These are phyloP conservation scores for Aleurites moluccanus DNA, from an alignment of 441 rosid species.

Conservation along the genomic window DNA sequence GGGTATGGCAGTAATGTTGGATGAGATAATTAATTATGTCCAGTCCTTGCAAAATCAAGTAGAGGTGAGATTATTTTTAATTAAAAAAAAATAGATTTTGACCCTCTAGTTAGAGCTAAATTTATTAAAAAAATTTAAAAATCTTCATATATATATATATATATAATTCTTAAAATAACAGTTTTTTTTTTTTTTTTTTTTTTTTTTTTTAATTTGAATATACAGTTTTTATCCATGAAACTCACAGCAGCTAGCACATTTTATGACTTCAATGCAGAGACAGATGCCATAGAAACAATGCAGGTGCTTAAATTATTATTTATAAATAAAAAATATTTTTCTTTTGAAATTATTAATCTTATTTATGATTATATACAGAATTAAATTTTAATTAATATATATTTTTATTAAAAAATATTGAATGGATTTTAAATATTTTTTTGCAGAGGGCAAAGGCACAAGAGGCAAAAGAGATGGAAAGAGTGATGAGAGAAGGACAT, in stretches of 20 bases:
- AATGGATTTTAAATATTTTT: neutral
- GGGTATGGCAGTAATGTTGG: constrained; percentile 88
- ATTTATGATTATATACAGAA: too few relatives aligned
- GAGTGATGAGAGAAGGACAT: constrained; percentile 49
- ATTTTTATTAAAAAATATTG: too few relatives aligned
- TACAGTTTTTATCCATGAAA: constrained; percentile 79
- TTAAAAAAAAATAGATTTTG: too few relatives aligned
- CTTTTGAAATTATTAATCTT: neutral
- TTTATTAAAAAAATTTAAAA: neutral
- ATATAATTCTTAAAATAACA: neutral
- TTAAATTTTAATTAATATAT: too few relatives aligned
- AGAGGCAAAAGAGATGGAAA: constrained; percentile 56
- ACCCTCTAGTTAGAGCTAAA: too few relatives aligned
- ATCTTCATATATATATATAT: too few relatives aligned
- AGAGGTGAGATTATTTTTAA: constrained; percentile 41
- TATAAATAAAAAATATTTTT: neutral
- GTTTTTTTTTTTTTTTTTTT: neutral
- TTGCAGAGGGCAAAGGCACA: constrained; percentile 61
- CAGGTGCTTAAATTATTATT: constrained; percentile 29
- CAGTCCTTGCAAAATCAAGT: constrained; percentile 77
- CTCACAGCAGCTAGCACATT: constrained; percentile 70
- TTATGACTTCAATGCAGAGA: constrained; percentile 52
- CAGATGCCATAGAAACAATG: constrained; percentile 35
- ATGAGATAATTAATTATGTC: constrained; percentile 70
- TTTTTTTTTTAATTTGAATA: neutral